Evolutionary conservation across 2,329 filamentous ascomycete species (phyloP), one percentile per base, ranked within the genome.

Genomic region (Coniochaeta sp.): DNA sequence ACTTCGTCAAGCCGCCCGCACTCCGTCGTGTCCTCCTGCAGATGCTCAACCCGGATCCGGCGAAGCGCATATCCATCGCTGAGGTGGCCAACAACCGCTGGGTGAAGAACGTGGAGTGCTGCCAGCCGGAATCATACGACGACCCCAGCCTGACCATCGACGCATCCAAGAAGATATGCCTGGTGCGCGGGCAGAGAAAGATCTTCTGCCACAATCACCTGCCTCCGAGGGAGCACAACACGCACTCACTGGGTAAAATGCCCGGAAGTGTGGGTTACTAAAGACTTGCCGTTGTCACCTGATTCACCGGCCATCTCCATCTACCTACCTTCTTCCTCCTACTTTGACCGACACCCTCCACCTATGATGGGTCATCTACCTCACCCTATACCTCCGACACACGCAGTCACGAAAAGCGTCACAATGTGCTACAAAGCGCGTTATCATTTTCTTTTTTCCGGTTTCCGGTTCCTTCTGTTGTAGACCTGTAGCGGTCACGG

Each of bases 11-110:
- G 60, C 84, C 86, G 27, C 80, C 83, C 1, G 80, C 82, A 3
- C 75, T 91, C 52, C 83, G 86, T 53, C 82, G 85, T 10, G 71
- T 95, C 4, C 69, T 95, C 10, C 71, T 94, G 49, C 83, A 81
- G 64, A 95, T 96, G 90, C 76, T 95, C 28, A 84, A 95, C 65
- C 89, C 90, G 0, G 73, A 91, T 57, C 89, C 91, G 0, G 67
- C 71, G 7, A 82, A 82, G 63, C 86, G 91, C 38, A 82, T 86
- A 58, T 80, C 76, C 26, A 87, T 94, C 49, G 69, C 77, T 6
- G 81, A 89, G 1, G 82, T 89, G 1, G 70, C 90, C 51, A 82
- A 78, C 55, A 82, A 87, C 60, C 75, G 84, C n/a, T 90, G 83
- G 77, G 72, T 94, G 60, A 86, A 81, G 70, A 79, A 77, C 50